Evolutionary conservation across 2,329 filamentous ascomycete species (phyloP).

Genomic region (Hymenoscyphus fructigenus): DNA sequence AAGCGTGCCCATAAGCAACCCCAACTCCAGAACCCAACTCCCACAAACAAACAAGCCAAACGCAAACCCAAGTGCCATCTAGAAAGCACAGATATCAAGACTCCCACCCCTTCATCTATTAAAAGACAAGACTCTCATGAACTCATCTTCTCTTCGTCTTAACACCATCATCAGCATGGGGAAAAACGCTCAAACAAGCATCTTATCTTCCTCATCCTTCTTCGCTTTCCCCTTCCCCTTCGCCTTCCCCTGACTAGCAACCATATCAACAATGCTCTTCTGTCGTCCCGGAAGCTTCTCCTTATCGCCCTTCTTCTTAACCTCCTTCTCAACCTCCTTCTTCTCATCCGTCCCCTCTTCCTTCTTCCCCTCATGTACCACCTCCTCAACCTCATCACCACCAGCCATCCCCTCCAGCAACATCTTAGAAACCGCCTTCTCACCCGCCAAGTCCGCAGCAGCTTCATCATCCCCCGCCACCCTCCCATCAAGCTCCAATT

Average conservation of each 20-base stretch:
- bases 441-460: conserved; percentile 40
- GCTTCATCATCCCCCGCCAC: conserved; percentile 60
- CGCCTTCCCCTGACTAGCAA: neutral
- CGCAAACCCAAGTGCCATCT: too few species aligned
- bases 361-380: conserved; percentile 1
- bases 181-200: too few species aligned
- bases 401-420: conserved; percentile 29
- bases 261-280: neutral
- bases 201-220: too few species aligned
- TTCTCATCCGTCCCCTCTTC: conserved; percentile 13
- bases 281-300: neutral
- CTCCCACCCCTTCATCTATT: too few species aligned
- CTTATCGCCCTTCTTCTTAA: neutral
- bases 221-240: neutral
- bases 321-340: conserved; percentile 11
- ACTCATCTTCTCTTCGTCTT: too few species aligned
- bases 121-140: too few species aligned
- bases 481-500: conserved; percentile 81
- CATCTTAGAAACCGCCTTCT: conserved; percentile 32
- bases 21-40: too few species aligned
- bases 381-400: conserved; percentile 12
- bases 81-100: too few species aligned
- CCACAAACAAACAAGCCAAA: too few species aligned
- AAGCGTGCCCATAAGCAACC: too few species aligned
- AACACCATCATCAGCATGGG: too few species aligned